Evolutionary conservation across 345 rosid genomes (phyloP), one percentile per base, ranked within the genome.

Genomic region (Camelina neglecta): DNA sequence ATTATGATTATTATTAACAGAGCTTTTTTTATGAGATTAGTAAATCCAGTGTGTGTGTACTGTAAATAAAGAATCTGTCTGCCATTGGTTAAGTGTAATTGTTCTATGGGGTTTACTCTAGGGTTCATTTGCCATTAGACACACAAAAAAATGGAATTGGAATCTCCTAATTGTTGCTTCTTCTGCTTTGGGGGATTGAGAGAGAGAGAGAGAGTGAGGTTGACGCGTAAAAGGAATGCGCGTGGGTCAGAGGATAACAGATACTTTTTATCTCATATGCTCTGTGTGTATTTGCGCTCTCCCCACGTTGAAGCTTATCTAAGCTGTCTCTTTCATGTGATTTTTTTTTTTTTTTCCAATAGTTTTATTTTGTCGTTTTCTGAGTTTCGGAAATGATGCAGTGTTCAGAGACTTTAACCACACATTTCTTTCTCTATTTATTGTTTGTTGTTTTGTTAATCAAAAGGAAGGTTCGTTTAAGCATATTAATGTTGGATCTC

Each of bases 311-410:
- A 53, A 79, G 74, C 74, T 79, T 60, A 73, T 62, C 69, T 73
- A 73, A 68, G 73, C 81, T 79, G 81, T 67, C 78, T 60, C 78
- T 79, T 79, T 79, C 81, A 79, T 79, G 54, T 68, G 74, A 33
- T 60, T 4, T 69, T 54, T 60, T 39, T 67, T 36, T 31, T 49
- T 50, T 4, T 16, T 31, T 33, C 29, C 0, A 24, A 15, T 53
- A 26, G 31, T 69, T 41, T 49, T 49, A 39, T 31, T 63, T 71
- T 71, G 80, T 77, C 80, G 75, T 48, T 65, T 77, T 39, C 20
- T 64, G 35, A 23, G 78, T 78, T 78, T 78, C 31, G 81, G 81
- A 78, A 59, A 78, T 72, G 58, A 67, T 67, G 74, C 64, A 65
- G 35, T 44, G 1, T 72, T 58, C 49, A 72, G 49, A 72, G 56